Conservation (phyloP, 306 rosid species). For the Dalbergia oliveri region DNA sequence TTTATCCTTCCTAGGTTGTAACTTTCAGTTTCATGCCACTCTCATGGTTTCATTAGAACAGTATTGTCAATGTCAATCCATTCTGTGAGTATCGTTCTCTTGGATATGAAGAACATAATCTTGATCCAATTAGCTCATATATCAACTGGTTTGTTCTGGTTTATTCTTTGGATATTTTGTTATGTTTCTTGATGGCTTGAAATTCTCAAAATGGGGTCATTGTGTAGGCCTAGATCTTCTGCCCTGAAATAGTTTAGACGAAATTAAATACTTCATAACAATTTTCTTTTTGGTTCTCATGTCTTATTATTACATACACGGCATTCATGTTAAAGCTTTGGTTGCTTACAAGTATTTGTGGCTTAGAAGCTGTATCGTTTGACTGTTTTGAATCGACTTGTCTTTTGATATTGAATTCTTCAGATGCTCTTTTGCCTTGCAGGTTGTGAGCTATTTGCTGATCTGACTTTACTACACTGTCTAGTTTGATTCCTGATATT, state of each 20-base stretch:
- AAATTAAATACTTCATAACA: conserved; percentile 20
- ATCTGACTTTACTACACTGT: conserved; percentile 28
- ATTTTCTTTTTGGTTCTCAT: conserved; percentile 6
- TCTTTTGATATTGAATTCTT: conserved; percentile 37
- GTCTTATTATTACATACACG: background rate
- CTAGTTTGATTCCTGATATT: conserved; percentile 47
- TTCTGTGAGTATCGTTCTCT: conserved; percentile 21
- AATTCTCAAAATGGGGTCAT: conserved; percentile 17
- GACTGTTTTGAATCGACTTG: conserved; percentile 20
- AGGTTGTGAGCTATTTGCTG: conserved; percentile 52
- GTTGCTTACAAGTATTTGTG: conserved; percentile 8
- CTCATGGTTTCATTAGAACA: conserved; percentile 18
- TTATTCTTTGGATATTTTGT: background rate
- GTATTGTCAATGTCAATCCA: conserved; percentile 7
- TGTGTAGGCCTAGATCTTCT: conserved; percentile 31
- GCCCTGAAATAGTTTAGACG: conserved; percentile 7
- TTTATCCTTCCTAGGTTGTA: conserved; percentile 4
- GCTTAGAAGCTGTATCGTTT: conserved; percentile 22
- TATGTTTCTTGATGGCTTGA: conserved; percentile 31
- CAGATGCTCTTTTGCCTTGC: conserved; percentile 43
- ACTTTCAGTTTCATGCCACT: conserved; percentile 14
- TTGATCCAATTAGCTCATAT: conserved; percentile 16
- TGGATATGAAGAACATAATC: conserved; percentile 31
- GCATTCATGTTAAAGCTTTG: conserved; percentile 14
- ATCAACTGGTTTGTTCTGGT: background rate